These are phyloP conservation scores for Fraxinus floribunda DNA, from an alignment of 305 asterid species.

Conservation along the genomic window DNA sequence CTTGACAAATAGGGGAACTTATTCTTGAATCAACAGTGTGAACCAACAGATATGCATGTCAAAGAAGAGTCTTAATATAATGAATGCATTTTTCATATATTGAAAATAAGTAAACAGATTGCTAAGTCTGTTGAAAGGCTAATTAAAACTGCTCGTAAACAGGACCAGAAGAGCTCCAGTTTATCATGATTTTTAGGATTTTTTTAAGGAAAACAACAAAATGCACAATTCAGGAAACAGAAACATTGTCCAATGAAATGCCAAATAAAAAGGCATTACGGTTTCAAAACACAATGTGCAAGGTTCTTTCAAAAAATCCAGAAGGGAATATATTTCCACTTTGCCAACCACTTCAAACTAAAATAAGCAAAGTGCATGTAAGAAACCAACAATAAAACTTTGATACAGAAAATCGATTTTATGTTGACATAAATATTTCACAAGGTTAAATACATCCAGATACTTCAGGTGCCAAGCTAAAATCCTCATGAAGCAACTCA, in stretches of 20 bases:
- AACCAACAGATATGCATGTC: background rate
- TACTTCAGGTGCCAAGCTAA: background rate
- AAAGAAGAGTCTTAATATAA: background rate
- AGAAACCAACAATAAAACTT: background rate
- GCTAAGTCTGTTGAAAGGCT: background rate
- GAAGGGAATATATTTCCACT: background rate
- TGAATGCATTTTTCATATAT: background rate
- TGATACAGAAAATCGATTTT: background rate
- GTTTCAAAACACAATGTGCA: background rate
- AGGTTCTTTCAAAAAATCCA: background rate
- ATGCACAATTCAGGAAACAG: background rate
- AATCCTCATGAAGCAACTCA: background rate
- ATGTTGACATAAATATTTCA: background rate
- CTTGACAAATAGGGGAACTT: background rate
- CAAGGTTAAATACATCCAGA: background rate
- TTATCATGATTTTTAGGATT: background rate
- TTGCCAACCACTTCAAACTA: background rate
- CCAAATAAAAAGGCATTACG: background rate
- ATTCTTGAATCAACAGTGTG: background rate
- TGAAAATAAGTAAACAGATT: background rate
- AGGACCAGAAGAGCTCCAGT: background rate
- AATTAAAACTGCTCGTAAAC: background rate
- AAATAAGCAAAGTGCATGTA: background rate
- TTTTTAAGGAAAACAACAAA: background rate
- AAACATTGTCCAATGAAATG: background rate